Conservation (phyloP, 495 filamentous ascomycete species). For the Zalerion maritima region DNA sequence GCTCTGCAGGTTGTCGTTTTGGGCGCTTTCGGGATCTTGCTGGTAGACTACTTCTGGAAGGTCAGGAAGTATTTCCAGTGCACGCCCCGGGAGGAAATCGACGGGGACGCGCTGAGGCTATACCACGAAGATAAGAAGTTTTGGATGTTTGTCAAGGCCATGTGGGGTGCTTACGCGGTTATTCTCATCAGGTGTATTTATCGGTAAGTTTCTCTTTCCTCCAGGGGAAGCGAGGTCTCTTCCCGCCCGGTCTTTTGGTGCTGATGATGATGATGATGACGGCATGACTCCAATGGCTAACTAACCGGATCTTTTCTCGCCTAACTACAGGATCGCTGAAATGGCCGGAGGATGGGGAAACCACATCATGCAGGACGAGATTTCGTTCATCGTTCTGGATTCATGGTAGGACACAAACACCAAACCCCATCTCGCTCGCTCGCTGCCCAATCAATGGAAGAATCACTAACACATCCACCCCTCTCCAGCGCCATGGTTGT, state of each 20-base stretch:
- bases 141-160: constrained; percentile 33
- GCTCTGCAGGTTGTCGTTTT: constrained; percentile 54
- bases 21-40: constrained; percentile 37
- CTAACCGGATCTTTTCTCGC: not conserved
- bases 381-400: constrained; percentile 49
- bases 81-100: constrained; percentile 11
- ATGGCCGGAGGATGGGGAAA: constrained; percentile 59
- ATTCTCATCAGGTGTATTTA: constrained; percentile 56
- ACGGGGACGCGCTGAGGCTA: constrained; percentile 15
- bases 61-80: constrained; percentile 23
- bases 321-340: constrained; percentile 36
- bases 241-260: not conserved
- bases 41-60: constrained; percentile 33
- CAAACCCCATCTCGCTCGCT: too few relatives aligned
- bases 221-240: too few relatives aligned
- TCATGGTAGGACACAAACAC: constrained; percentile 23
- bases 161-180: constrained; percentile 41
- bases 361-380: constrained; percentile 50
- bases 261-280: not conserved
- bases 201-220: constrained; percentile 25
- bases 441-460: too few relatives aligned
- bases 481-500: constrained; percentile 21
- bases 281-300: constrained; percentile 1
- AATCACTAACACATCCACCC: too few relatives aligned
- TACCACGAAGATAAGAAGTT: constrained; percentile 31